Percentiles rank a stretch among this genome's conserved stretches.
Conservation (phyloP, 352 stramenopile species). For the Pythium periplocum region DNA sequence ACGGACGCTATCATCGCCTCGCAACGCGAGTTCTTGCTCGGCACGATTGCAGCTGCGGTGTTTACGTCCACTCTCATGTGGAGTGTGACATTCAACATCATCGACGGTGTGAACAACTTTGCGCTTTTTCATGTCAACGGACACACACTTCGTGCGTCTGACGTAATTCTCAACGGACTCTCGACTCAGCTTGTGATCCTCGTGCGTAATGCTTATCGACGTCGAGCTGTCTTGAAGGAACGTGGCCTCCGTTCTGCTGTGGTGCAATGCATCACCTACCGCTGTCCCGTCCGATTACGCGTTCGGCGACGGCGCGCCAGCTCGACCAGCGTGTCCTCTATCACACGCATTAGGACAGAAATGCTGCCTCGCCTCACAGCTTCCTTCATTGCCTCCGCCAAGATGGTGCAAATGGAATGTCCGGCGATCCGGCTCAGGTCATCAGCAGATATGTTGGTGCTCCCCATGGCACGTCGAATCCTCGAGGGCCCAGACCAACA, state of each 20-base stretch:
- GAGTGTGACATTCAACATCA: neutral
- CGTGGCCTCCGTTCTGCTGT: slow-evolving; percentile 11
- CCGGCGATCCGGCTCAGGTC: slow-evolving; percentile 12
- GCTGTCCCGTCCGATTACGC: slow-evolving; percentile 17
- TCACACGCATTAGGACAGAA: too few species aligned
- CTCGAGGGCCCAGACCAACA: too few species aligned
- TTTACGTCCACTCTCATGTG: slow-evolving; percentile 6
- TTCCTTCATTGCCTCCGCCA: slow-evolving; percentile 15
- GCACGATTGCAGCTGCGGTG: neutral
- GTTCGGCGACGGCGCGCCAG: too few species aligned
- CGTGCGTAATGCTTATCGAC: slow-evolving; percentile 22
- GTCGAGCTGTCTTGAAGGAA: slow-evolving; percentile 11
- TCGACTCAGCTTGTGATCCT: slow-evolving; percentile 24
- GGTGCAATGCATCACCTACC: slow-evolving; percentile 26
- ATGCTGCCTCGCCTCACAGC: slow-evolving; percentile 11
- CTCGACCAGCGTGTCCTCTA: too few species aligned
- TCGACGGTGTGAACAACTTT: slow-evolving; percentile 6
- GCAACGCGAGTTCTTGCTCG: slow-evolving; percentile 6
- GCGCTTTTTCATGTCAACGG: slow-evolving; percentile 9
- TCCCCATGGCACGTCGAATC: too few species aligned
- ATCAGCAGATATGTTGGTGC: neutral
- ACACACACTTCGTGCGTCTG: slow-evolving; percentile 1
- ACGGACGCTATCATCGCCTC: slow-evolving; percentile 20
- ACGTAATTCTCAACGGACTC: slow-evolving; percentile 22
- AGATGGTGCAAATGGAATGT: slow-evolving; percentile 20